A percentile compares a stretch with the other conserved stretches of the same genome.
Conservation (phyloP, 345 rosid species). For the Mallotus nudiflorus region DNA sequence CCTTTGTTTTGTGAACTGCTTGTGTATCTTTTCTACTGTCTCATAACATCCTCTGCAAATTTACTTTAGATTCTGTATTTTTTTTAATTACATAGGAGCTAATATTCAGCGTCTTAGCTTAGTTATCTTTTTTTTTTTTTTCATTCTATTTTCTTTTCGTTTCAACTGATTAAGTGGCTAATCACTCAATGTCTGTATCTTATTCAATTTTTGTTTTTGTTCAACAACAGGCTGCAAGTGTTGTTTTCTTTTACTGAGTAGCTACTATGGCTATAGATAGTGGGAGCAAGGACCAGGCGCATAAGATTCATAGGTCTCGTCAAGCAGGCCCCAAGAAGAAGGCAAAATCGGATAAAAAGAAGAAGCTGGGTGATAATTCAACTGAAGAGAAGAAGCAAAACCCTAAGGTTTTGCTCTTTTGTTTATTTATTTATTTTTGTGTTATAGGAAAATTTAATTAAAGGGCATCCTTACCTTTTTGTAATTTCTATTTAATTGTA, state of each 20-base stretch:
- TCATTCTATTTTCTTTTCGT: too few species aligned
- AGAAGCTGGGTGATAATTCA: constrained; percentile 29
- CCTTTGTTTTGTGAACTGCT: too few species aligned
- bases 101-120: too few species aligned
- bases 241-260: background rate
- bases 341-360: constrained; percentile 45
- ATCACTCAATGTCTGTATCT: too few species aligned
- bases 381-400: constrained; percentile 48
- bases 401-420: constrained; percentile 52
- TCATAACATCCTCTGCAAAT: too few species aligned
- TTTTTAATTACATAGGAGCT: too few species aligned
- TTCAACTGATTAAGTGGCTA: too few species aligned
- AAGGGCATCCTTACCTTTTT: too few species aligned
- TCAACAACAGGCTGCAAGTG: background rate
- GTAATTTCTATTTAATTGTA: background rate
- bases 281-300: constrained; percentile 45
- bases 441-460: background rate
- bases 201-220: too few species aligned
- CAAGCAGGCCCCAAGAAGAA: constrained; percentile 75
- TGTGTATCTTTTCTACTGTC: too few species aligned
- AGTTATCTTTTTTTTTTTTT: too few species aligned
- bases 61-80: too few species aligned
- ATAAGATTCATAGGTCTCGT: constrained; percentile 67
- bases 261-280: constrained; percentile 46
- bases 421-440: background rate